Evolutionary conservation across 75 land plant species (phyloP).

Genomic region (Pinus taeda): DNA sequence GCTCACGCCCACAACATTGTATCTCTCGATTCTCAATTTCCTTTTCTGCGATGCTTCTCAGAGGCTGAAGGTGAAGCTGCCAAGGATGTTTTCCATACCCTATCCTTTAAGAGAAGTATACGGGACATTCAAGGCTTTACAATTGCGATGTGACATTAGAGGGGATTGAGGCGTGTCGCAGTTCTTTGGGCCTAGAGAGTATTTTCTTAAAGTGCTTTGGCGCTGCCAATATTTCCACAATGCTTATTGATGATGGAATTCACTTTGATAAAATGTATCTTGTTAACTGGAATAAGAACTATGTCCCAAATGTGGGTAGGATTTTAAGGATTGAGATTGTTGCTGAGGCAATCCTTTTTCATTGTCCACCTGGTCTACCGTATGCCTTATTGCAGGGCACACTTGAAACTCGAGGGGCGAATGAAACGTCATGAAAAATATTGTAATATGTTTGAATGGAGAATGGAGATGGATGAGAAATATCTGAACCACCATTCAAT

Average conservation of each 20-base stretch:
- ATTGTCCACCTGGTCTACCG: too few relatives aligned
- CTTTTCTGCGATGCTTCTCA: too few relatives aligned
- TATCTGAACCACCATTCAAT: too few relatives aligned
- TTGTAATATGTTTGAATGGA: too few relatives aligned
- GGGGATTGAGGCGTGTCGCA: conserved; percentile 55
- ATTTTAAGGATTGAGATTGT: conserved; percentile 77
- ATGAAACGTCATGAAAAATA: too few relatives aligned
- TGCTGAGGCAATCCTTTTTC: conserved; percentile 81
- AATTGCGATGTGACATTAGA: conserved; percentile 50
- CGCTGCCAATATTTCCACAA: conserved; percentile 69
- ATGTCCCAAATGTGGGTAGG: conserved; percentile 64
- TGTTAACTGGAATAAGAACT: conserved; percentile 70
- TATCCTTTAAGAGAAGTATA: conserved; percentile 95
- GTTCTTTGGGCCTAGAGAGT: conserved; percentile 35
- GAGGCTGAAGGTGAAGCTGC: too few relatives aligned
- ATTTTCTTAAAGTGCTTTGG: conserved; percentile 59
- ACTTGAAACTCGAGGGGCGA: too few relatives aligned
- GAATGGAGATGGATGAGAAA: too few relatives aligned
- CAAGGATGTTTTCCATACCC: too few relatives aligned
- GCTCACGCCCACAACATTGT: too few relatives aligned
- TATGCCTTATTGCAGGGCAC: too few relatives aligned
- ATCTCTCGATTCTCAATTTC: too few relatives aligned
- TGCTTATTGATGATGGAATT: conserved; percentile 90
- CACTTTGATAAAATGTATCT: conserved; percentile 67
- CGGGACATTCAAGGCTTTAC: conserved; percentile 76